Evolutionary conservation across 2,329 filamentous ascomycete genomes (phyloP), one percentile per base, ranked within the genome.

Genomic region (Sarocladium brachiariae): DNA sequence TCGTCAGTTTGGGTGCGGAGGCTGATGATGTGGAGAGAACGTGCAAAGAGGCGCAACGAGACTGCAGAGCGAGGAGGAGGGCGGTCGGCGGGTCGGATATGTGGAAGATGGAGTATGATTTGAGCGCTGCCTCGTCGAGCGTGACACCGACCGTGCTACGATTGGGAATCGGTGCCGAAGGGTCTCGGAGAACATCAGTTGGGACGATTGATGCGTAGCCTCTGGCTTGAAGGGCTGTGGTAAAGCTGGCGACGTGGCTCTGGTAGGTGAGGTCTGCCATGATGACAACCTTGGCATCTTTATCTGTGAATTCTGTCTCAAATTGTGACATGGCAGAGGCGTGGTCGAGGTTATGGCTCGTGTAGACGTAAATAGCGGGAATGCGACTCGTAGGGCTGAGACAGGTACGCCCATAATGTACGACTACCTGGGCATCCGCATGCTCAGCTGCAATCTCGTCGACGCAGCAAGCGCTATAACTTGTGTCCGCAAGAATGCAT

Each of bases 371-470:
- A 47, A 96, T 81, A 19, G 96, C 91, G 0, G 92, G 90, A 49
- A 97, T 70, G 51, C 90, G 76, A 10, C 87, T 87, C 0, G 92
- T 95, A 1, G 92, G 92, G 7, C 90, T 96, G 21, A 99, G 75
- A 63, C 93, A 99, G 0, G 92, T 86, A 49, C 93, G 78, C 2
- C 93, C 93, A 60, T 97, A 99, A 65, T 99, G 93, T 13, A 99
- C 85, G 1, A 97, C 87, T 0, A 90, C 88, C 54, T 97, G 86
- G 6, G 93, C 91, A 60, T 89, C 79, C 14, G 89, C 86, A 65
- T 99, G 93, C 65, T 99, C 91, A 2, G 93, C 93, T 0, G 93
- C 93, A 35, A 97, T 85, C 70, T 99, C 93, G 62, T 99, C 93
- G 16, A 97, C 91, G 62, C 93, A 99, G 70, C 93, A 99, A 0